These are phyloP conservation scores for Maudiozyma barnettii DNA, from an alignment of 805 yeast species.

Conservation along the genomic window DNA sequence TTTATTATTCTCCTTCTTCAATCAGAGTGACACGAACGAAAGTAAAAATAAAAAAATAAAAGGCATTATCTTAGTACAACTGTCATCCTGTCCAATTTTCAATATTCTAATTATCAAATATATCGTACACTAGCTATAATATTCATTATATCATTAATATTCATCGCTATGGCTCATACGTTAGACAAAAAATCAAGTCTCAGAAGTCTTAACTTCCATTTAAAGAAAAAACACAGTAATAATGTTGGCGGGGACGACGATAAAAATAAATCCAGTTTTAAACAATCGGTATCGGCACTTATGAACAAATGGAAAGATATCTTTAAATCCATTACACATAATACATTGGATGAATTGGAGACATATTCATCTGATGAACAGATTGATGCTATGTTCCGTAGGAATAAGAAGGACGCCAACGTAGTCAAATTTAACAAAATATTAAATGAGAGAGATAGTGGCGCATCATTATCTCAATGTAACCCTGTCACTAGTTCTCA, in stretches of 20 bases:
- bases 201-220: neutral
- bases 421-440: neutral
- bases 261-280: neutral
- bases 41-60: no score
- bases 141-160: neutral
- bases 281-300: constrained; percentile 7
- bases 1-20: no score
- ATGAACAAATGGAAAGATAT: constrained; percentile 18
- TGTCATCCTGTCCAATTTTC: neutral
- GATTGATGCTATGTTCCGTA: constrained; percentile 16
- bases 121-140: neutral
- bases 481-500: neutral
- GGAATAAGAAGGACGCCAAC: neutral
- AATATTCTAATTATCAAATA: neutral
- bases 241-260: neutral
- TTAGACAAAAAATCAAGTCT: neutral
- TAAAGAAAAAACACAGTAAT: neutral
- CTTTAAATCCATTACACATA: constrained; percentile 16
- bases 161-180: neutral
- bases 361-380: constrained; percentile 14
- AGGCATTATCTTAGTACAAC: no score
- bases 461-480: constrained; percentile 9
- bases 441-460: constrained; percentile 10
- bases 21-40: no score
- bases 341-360: constrained; percentile 15